Evolutionary conservation across 192 early-diverging fungal species (phyloP).

Genomic region (Entrophospora sp.): DNA sequence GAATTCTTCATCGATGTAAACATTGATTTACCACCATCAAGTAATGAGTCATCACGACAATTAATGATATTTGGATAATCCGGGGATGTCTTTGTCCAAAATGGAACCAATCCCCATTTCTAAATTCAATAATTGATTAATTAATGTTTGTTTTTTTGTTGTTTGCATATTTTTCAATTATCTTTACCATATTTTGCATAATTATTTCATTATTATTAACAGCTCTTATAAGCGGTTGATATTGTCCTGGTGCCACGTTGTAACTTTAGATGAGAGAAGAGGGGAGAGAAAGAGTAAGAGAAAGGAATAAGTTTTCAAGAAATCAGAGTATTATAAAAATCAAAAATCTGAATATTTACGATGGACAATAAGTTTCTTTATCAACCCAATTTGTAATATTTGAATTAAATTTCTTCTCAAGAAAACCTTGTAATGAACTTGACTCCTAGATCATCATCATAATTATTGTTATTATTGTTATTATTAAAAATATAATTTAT

Average conservation of each 20-base stretch:
- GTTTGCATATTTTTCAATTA: too few species aligned
- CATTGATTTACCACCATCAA: constrained; percentile 33
- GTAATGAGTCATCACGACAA: constrained; percentile 41
- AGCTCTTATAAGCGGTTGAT: constrained; percentile 31
- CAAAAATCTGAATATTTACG: neutral
- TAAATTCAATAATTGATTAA: neutral
- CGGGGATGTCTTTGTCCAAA: constrained; percentile 28
- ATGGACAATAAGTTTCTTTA: neutral
- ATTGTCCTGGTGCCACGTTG: constrained; percentile 38
- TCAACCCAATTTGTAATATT: neutral
- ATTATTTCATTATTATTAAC: constrained; percentile 20
- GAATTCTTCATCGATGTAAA: constrained; percentile 33
- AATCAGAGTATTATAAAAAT: neutral
- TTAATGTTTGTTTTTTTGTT: too few species aligned
- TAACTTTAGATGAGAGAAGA: constrained; percentile 17
- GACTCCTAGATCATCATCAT: too few species aligned
- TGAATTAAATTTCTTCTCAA: too few species aligned
- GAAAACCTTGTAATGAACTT: too few species aligned
- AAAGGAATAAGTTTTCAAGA: neutral
- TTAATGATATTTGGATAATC: constrained; percentile 37
- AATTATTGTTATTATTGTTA: too few species aligned
- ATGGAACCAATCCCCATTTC: constrained; percentile 47
- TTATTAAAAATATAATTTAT: too few species aligned
- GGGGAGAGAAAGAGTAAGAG: neutral
- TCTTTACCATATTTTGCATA: constrained; percentile 35